Conservation (phyloP, 768 basidiomycete species). For the Sporobolomyces pararoseus region DNA sequence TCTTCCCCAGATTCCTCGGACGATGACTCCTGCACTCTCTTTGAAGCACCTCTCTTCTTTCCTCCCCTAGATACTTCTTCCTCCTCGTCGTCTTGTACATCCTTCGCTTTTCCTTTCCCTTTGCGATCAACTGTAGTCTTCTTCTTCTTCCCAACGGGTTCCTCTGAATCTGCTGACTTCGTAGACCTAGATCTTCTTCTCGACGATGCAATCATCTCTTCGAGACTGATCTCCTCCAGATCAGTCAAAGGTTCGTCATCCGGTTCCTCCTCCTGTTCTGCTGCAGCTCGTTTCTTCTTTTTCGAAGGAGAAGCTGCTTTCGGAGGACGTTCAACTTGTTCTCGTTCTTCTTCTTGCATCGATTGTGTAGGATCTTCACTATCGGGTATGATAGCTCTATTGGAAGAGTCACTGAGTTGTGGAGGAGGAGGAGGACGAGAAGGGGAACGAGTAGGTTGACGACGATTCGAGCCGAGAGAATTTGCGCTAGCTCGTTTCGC, state of each 20-base stretch:
- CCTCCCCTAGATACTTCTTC: not conserved
- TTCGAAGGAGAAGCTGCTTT: not conserved
- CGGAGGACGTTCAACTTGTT: not conserved
- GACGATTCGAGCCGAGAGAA: not conserved
- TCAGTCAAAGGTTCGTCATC: not conserved
- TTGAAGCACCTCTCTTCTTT: not conserved
- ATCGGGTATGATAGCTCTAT: slow-evolving; percentile 40
- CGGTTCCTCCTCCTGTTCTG: not conserved
- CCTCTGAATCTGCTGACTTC: not conserved
- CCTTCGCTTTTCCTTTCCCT: slow-evolving; percentile 4
- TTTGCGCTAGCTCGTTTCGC: slow-evolving; percentile 1
- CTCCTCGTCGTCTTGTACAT: not conserved
- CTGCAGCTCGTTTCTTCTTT: too few relatives aligned
- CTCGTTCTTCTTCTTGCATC: slow-evolving; percentile 41
- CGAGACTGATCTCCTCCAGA: not conserved
- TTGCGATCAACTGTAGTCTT: not conserved
- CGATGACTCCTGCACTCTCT: not conserved
- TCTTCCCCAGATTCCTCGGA: not conserved
- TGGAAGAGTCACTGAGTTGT: not conserved
- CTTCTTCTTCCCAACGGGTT: not conserved
- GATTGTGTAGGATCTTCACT: slow-evolving; percentile 53
- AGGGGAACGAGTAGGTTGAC: not conserved
- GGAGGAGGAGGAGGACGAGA: not conserved
- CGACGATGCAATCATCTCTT: not conserved
- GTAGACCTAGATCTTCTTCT: not conserved